These are phyloP conservation scores for Babesia bovis DNA, from an alignment of 169 alveolate species.

Conservation along the genomic window DNA sequence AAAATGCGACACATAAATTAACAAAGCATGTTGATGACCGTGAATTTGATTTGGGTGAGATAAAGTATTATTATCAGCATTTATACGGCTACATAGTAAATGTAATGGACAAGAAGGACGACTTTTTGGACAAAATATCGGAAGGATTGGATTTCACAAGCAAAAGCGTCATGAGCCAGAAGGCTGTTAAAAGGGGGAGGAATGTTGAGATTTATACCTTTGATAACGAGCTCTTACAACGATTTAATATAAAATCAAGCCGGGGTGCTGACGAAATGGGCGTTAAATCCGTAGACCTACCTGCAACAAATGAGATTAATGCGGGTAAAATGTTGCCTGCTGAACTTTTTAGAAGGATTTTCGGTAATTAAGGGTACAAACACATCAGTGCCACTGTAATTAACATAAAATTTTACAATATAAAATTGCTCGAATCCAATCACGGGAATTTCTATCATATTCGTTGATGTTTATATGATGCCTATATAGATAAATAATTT, in stretches of 20 bases:
- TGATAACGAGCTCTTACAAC: slow-evolving; percentile 31
- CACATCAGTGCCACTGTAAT: too few species aligned
- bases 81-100: slow-evolving; percentile 43
- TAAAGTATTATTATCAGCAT: slow-evolving; percentile 30
- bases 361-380: neutral
- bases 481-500: too few species aligned
- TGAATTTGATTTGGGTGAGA: slow-evolving; percentile 40
- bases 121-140: slow-evolving; percentile 34
- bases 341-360: slow-evolving; percentile 25
- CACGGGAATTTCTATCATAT: too few species aligned
- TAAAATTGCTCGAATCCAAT: too few species aligned
- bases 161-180: neutral
- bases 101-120: slow-evolving; percentile 32
- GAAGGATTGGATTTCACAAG: slow-evolving; percentile 30
- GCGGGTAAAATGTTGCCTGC: slow-evolving; percentile 2
- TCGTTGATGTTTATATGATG: too few species aligned
- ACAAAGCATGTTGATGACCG: slow-evolving; percentile 40
- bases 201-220: slow-evolving; percentile 31
- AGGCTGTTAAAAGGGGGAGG: slow-evolving; percentile 33
- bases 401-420: too few species aligned
- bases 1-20: neutral
- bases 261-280: neutral
- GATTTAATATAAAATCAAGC: slow-evolving; percentile 33
- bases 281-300: neutral
- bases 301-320: neutral